phyloP scores from a whole-genome alignment of 495 filamentous ascomycete species.

The Talaromyces borbonicus region DNA sequence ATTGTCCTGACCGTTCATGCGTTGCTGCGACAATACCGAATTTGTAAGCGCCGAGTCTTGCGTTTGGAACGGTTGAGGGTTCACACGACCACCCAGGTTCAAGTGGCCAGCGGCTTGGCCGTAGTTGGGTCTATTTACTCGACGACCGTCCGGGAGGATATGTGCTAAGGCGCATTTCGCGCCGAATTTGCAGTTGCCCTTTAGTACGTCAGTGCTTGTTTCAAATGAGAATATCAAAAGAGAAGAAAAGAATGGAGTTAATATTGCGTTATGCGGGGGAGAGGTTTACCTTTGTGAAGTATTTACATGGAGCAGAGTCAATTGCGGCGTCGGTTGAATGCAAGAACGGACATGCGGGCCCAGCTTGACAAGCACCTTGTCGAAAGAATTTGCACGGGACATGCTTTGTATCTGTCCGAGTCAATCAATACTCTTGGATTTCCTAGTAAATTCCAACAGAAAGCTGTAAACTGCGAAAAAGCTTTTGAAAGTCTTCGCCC shows the following conservation, averaged over 20 bases:
- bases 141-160: constrained; percentile 83
- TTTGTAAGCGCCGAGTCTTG: constrained; percentile 72
- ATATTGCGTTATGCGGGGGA: too few relatives aligned
- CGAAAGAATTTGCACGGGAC: constrained; percentile 99
- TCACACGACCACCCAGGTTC: constrained; percentile 62
- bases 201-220: too few relatives aligned
- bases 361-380: constrained; percentile 91
- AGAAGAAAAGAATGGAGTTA: too few relatives aligned
- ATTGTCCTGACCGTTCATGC: constrained; percentile 37
- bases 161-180: constrained; percentile 94
- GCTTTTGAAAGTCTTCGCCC: too few relatives aligned
- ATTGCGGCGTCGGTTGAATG: constrained; percentile 73
- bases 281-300: constrained; percentile 94
- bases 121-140: constrained; percentile 60
- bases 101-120: constrained; percentile 36
- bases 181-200: constrained; percentile 98
- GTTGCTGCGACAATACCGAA: constrained; percentile 68
- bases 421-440: constrained; percentile 5
- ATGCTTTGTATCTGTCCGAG: constrained; percentile 74
- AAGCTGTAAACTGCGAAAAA: too few relatives aligned
- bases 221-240: too few relatives aligned
- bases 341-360: constrained; percentile 89
- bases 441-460: neutral
- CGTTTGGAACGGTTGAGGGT: constrained; percentile 52
- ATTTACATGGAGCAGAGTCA: constrained; percentile 88